Evolutionary conservation across 2,329 filamentous ascomycete species (phyloP), one percentile per base, ranked within the genome.

Genomic region (Claviceps pusilla): DNA sequence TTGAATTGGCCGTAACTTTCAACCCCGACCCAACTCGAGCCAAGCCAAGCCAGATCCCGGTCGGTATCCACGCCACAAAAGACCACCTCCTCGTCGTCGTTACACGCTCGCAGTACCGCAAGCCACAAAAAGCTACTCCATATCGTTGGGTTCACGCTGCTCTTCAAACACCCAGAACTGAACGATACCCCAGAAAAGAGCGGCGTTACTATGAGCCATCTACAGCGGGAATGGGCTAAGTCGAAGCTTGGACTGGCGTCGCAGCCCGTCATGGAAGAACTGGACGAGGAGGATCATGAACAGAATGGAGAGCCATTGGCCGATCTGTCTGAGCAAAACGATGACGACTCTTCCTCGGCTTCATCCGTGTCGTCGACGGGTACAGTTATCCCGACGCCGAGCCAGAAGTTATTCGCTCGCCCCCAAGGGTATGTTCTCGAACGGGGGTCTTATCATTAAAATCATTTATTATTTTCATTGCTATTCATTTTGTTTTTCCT

Each of bases 301-400:
- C 24, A 41, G 14, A 24, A 19, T 41, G 50, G 28, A 9, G 69
- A 71, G 57, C 73, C 77, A 57, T 66, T 75, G 52, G 63, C 71
- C 31, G 75, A 77, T 59, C 62, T 76, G 53, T 70, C 68, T 7
- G 69, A 72, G 54, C 63, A 72, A 52, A 65, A 68, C 46, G 75
- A 73, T 52, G 78, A 87, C 61, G 84, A 87, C 66, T 86, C 83
- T 14, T 87, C 83, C 1, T 85, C 82, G 9, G 80, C 87, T 14
- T 95, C 70, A 0, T 95, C 89, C n/a, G 84, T 88, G 42, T 95
- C 90, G 3, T 96, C 90, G 1, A 89, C 89, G 3, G 89, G 90
- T 31, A 97, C 91, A n/a, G 78, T 97, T 57, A 84, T 89, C 58
- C 89, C 90, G 0, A 87, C 86, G 4, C 79, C 81, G 7, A 84